Conservation (phyloP, 257 asterid species). For the Capsicum rhomboideum region DNA sequence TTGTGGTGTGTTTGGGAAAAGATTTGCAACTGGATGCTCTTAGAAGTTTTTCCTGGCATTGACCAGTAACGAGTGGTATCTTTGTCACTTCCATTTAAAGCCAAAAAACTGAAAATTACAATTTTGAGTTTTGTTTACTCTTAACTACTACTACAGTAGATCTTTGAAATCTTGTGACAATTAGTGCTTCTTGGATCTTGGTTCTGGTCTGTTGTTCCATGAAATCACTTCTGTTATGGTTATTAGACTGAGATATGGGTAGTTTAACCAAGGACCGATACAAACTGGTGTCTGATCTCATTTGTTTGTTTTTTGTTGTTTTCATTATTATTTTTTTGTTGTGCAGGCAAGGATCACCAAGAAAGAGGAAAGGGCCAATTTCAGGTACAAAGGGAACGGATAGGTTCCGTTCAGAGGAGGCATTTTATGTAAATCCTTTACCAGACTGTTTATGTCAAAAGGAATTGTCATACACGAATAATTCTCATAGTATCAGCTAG, state of each 20-base stretch:
- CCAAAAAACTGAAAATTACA: neutral
- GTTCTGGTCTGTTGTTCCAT: neutral
- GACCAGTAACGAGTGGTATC: neutral
- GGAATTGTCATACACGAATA: constrained; percentile 18
- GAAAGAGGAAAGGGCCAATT: constrained; percentile 91
- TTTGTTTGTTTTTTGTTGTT: neutral
- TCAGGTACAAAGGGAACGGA: constrained; percentile 85
- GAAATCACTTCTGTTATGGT: neutral
- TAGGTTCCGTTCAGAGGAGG: constrained; percentile 86
- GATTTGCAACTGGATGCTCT: neutral
- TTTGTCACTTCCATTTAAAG: neutral
- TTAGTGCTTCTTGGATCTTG: neutral
- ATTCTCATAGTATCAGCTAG: constrained; percentile 23
- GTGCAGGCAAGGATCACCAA: constrained; percentile 89
- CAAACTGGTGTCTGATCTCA: neutral
- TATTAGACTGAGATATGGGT: neutral
- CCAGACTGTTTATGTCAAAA: constrained; percentile 85
- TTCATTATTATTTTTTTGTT: neutral
- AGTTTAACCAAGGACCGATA: neutral
- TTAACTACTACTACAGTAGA: neutral
- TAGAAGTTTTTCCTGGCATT: neutral
- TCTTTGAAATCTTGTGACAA: neutral
- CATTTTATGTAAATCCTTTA: constrained; percentile 84
- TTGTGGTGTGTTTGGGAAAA: neutral
- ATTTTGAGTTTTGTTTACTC: neutral